Percentiles rank a stretch among this genome's conserved stretches.
Conservation (phyloP, 177 flowering plant species). For the Vitis hybrid region DNA sequence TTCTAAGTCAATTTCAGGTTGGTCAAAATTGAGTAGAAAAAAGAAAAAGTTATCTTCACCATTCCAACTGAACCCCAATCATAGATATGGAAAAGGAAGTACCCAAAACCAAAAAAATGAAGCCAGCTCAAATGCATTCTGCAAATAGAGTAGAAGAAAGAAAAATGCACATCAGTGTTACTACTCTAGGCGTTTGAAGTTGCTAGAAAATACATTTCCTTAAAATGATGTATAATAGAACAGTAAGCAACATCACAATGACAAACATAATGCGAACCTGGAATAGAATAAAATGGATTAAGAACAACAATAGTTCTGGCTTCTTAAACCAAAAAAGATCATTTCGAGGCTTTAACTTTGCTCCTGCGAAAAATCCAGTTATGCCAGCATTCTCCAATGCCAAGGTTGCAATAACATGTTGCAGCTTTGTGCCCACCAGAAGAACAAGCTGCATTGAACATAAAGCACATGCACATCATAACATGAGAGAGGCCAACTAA, state of each 20-base stretch:
- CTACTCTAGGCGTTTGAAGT: neutral
- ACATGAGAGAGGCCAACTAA: neutral
- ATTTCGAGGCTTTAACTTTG: slow-evolving; percentile 80
- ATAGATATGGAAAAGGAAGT: slow-evolving; percentile 28
- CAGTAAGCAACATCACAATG: neutral
- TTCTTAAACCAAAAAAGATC: slow-evolving; percentile 94
- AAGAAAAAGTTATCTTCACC: neutral
- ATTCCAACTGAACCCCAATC: slow-evolving; percentile 11
- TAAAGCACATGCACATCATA: neutral
- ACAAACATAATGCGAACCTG: slow-evolving; percentile 53
- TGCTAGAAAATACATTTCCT: neutral
- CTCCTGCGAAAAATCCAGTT: slow-evolving; percentile 39
- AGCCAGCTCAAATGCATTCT: slow-evolving; percentile 98
- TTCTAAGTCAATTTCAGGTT: neutral
- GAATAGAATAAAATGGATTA: slow-evolving; percentile 91
- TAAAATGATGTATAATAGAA: neutral
- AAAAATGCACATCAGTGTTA: slow-evolving; percentile 9
- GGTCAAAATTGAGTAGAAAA: neutral
- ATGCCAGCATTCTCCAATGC: slow-evolving; percentile 85
- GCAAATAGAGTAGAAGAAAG: slow-evolving; percentile 30
- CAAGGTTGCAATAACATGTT: slow-evolving; percentile 91
- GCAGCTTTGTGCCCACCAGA: slow-evolving; percentile 88
- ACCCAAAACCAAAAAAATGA: slow-evolving; percentile 99
- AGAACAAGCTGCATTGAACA: slow-evolving; percentile 74
- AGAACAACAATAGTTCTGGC: slow-evolving; percentile 62